These are phyloP conservation scores for Fistulifera pelliculosa DNA, from an alignment of 108 stramenopile species.

Conservation along the genomic window DNA sequence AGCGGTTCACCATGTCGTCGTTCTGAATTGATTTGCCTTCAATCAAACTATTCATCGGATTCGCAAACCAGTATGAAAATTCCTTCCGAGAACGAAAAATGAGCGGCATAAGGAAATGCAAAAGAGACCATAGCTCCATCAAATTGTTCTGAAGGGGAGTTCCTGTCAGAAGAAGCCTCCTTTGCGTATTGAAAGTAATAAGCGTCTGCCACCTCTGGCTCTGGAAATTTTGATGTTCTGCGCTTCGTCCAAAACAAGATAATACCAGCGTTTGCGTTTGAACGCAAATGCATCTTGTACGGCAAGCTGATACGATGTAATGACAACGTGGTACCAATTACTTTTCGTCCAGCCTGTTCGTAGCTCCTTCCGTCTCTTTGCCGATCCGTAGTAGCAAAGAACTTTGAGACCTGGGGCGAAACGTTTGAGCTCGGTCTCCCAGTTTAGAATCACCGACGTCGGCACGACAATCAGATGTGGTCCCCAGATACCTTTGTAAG, in stretches of 20 bases:
- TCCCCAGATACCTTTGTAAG: conserved; percentile 96
- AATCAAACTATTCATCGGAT: conserved; percentile 91
- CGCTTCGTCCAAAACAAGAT: conserved; percentile 96
- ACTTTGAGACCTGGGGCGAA: conserved; percentile 91
- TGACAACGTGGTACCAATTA: conserved; percentile 88
- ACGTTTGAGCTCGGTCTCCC: conserved; percentile 95
- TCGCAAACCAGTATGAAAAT: conserved; percentile 98
- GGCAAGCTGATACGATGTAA: conserved; percentile 96
- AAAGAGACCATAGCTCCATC: conserved; percentile 87
- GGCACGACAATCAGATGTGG: conserved; percentile 97
- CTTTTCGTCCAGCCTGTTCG: conserved; percentile 92
- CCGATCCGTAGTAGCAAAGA: conserved; percentile 93
- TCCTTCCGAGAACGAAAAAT: conserved; percentile 87
- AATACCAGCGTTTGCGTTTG: conserved; percentile 95
- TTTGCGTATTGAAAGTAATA: conserved; percentile 91
- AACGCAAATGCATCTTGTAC: conserved; percentile 95
- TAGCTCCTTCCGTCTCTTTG: conserved; percentile 85
- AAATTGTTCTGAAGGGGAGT: conserved; percentile 64
- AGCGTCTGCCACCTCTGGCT: conserved; percentile 98
- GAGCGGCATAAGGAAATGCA: conserved; percentile 86
- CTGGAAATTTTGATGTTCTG: conserved; percentile 99
- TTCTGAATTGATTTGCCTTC: conserved; percentile 73
- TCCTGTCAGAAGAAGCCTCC: conserved; percentile 90
- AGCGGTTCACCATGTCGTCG: conserved; percentile 75
- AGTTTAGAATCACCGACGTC: conserved; percentile 95